Evolutionary conservation across 192 early-diverging fungal species (phyloP), one percentile per base, ranked within the genome.

Genomic region (Entomortierella lignicola): DNA sequence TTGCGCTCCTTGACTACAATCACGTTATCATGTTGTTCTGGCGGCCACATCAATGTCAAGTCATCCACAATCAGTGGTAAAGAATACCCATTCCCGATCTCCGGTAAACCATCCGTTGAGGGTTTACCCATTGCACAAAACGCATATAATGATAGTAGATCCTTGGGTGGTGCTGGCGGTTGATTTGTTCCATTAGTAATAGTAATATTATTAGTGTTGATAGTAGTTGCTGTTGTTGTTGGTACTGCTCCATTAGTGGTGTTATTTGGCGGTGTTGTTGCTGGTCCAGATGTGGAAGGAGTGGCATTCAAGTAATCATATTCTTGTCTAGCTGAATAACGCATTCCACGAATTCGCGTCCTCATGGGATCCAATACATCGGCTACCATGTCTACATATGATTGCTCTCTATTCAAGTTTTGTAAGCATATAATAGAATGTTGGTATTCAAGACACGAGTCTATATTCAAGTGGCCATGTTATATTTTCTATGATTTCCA

Each of bases 11-110:
- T 86, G 53, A 93, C 90, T 52, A 90, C 90, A 63, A 94, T 92
- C 57, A 94, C 88, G 70, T 92, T 91, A 51, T 92, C 91, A 57
- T 91, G 91, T 65, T 94, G 92, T 11, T 93, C 91, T 13, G 77
- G 31, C 12, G 90, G 89, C 92, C 92, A 94, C 87, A 91, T 91
- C 18, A 80, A 72, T 13, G 81, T 86, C 69, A 89, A 87, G 65
- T 94, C 92, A 60, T 94, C 92, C 27, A 94, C 57, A 55, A 93
- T 89, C 1, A 94, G 56, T 11, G 92, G 89, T 8, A 92, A 77
- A 10, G 74, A 53, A 32, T 77, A 83, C 8, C 71, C 72, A 17
- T 81, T 79, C 10, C 85, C 84, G 50, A 85, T 57, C 13, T 80
- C 81, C 1, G 72, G 80, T 30, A 77, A 29, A 0, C 72, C 72